Evolutionary conservation across 202 grass and related monocot species (phyloP), one percentile per base, ranked within the genome.

Genomic region (Bolboschoenoplectus hybrid): DNA sequence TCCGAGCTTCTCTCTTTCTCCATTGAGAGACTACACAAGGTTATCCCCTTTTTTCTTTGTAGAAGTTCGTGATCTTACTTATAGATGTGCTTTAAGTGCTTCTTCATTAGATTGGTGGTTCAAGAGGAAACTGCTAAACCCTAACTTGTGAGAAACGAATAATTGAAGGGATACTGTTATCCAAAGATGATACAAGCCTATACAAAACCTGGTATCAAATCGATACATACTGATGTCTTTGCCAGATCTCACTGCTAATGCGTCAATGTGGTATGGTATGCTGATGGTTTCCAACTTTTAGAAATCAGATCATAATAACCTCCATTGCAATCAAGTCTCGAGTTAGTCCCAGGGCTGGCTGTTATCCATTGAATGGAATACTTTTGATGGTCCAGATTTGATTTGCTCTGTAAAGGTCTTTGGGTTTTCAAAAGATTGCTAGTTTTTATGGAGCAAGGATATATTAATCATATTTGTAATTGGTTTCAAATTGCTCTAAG

Each of bases 1-100:
- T 99, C 97, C 74, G 97, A 99, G 90, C 97, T 99, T 47, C 97
- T 99, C 76, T 99, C 97, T 84, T 99, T 99, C 90, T 97, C 97
- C 86, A 95, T 99, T 87, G 97, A 99, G 85, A 91, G 97, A 88
- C 92, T 99, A 43, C 92, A 97, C 88, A 99, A 96, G 92, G 97
- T 99, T 49, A 44, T 1, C 12, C n/a, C 53, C 53, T 52, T 41
- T 58, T 2, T 44, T 7, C 20, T 34, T 77, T 7, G 38, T 47
- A 17, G 32, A 63, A 49, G 67, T 60, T 61, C 1, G 65, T 61
- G 14, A 63, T 19, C 32, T 65, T 62, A 17, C 52, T 56, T 4
- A 9, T 19, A 9, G 51, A 65, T 84, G 44, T 61, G 40, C 12
- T 0, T 26, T 51, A n/a, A 67, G 19, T 40, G 19, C n/a, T 67